Base-by-base conservation (phyloP, 129 eudicot genomes). In the Flaveria linearis region DNA sequence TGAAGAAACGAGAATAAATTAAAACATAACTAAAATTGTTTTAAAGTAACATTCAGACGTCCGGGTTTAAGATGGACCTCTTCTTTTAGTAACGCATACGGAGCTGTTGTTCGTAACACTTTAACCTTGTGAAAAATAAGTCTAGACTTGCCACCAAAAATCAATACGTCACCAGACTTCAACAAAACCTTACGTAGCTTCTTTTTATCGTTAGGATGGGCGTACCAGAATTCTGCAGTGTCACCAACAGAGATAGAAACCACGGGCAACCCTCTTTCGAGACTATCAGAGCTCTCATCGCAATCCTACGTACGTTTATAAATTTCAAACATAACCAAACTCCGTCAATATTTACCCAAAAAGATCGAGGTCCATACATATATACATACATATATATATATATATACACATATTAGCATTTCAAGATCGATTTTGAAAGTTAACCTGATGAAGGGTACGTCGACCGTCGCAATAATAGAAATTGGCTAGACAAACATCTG, bases 401-500 rank as follows among this genome's bases (percentile, higher is more conserved):
- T 11, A 12, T 2, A 12, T 2, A 76, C 2, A 7, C 11, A 7
- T 42, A 42, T 42, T 42, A 42, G 11, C 11, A 6, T 42, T 42
- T 9, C 2, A 42, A 42, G 11, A 6, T 42, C 12, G 11, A 42
- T 9, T 42, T 42, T 42, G 47, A 42, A 17, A 53, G 68, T 72
- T 13, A 71, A 89, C 96, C 87, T 87, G 89, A 78, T 87, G 96
- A 47, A 89, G 82, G 66, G 88, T 87, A 76, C 87, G 87, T 64
- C 82, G 73, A 45, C 92, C 88, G 17, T 20, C 72, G 25, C 56
- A 70, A n/a, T 84, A 46, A 66, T 87, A 85, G 74, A 85, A 85
- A 84, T 89, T 87, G 68, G 81, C 85, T 39, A 87, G 73, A 71
- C 90, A 89, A 46, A 87, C 68, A 61, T 89, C 87, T 3, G 96